A percentile compares a stretch with the other conserved stretches of the same genome.
Conservation (phyloP, 2,329 filamentous ascomycete species). For the Annulohypoxylon truncatum region DNA sequence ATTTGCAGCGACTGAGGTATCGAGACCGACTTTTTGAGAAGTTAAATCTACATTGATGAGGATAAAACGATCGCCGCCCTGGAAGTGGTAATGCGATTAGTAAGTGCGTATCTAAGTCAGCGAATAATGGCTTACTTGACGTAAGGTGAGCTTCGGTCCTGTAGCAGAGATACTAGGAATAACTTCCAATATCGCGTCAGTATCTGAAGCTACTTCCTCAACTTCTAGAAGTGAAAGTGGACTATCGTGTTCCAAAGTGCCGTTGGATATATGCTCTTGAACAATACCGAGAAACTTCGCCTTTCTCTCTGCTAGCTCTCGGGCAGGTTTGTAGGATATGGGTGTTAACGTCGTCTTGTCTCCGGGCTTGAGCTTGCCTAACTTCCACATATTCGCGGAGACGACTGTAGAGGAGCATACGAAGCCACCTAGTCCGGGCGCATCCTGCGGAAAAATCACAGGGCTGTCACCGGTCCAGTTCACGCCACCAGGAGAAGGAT, state of each 20-base stretch:
- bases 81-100: neutral
- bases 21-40: conserved; percentile 31
- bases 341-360: conserved; percentile 50
- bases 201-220: conserved; percentile 1
- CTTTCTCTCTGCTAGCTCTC: conserved; percentile 43
- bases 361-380: conserved; percentile 56
- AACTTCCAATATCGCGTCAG: conserved; percentile 32
- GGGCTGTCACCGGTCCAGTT: conserved; percentile 58
- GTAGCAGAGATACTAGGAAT: conserved; percentile 38
- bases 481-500: conserved; percentile 54
- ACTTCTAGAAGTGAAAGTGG: conserved; percentile 10
- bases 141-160: conserved; percentile 36
- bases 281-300: conserved; percentile 41
- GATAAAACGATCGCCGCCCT: conserved; percentile 39
- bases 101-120: neutral
- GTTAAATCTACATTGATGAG: conserved; percentile 30
- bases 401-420: conserved; percentile 54
- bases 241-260: neutral
- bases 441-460: conserved; percentile 55
- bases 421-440: conserved; percentile 57
- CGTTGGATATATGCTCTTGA: conserved; percentile 21
- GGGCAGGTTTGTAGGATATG: conserved; percentile 45
- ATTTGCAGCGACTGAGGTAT: conserved; percentile 27
- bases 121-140: conserved; percentile 23
- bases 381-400: conserved; percentile 56